Conservation (phyloP, 306 rosid species). For the Arachis stenosperma region DNA sequence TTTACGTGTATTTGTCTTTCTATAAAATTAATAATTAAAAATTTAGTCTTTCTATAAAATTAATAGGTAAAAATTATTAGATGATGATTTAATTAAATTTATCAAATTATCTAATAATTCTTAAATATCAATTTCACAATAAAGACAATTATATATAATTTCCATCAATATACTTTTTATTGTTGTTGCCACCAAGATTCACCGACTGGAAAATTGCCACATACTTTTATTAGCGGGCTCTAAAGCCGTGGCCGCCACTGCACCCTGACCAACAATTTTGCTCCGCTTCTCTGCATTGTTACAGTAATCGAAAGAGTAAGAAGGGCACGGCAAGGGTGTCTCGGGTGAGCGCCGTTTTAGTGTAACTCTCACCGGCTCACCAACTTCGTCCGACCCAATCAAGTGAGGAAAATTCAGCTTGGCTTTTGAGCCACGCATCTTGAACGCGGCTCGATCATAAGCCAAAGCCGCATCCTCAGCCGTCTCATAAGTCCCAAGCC, state of each 20-base stretch:
- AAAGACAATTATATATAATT: too few relatives aligned
- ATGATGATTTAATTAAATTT: too few relatives aligned
- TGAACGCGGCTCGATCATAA: constrained; percentile 62
- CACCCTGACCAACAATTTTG: not conserved
- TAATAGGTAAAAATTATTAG: too few relatives aligned
- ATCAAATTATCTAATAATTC: too few relatives aligned
- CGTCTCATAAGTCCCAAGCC: constrained; percentile 66
- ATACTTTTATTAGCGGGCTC: not conserved
- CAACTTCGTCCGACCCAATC: constrained; percentile 10
- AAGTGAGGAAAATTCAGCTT: constrained; percentile 66
- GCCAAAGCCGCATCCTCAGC: constrained; percentile 64
- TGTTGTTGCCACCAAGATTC: not conserved
- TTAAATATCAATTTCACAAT: too few relatives aligned
- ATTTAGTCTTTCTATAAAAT: too few relatives aligned
- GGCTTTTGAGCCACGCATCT: constrained; percentile 60
- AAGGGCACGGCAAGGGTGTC: not conserved
- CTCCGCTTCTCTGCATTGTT: not conserved
- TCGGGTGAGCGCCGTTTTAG: constrained; percentile 23
- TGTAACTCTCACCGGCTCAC: not conserved
- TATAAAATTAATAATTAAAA: too few relatives aligned
- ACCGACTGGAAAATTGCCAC: constrained; percentile 12
- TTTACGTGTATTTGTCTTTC: too few relatives aligned
- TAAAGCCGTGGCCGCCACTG: not conserved
- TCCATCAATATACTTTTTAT: not conserved
- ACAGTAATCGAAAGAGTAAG: not conserved